Evolutionary conservation across 495 filamentous ascomycete genomes (phyloP).

Genomic region (Poronia punctata): DNA sequence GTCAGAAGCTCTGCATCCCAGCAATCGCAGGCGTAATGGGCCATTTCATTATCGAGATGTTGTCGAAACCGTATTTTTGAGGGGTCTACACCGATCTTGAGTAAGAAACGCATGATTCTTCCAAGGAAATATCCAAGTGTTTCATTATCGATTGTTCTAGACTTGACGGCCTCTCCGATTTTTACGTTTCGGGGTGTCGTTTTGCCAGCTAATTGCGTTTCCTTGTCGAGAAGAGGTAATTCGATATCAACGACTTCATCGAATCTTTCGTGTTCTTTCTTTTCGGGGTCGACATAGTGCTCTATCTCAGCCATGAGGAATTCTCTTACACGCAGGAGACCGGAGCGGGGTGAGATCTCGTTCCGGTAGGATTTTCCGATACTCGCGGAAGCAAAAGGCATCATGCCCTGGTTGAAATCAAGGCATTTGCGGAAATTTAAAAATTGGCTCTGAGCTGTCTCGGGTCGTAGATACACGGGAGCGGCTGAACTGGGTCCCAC

Average conservation of each 20-base stretch:
- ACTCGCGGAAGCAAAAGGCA: constrained; percentile 68
- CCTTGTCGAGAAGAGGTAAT: constrained; percentile 60
- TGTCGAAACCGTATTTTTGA: constrained; percentile 75
- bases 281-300: constrained; percentile 64
- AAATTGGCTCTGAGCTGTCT: constrained; percentile 65
- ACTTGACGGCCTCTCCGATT: constrained; percentile 65
- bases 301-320: constrained; percentile 74
- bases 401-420: constrained; percentile 62
- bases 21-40: constrained; percentile 78
- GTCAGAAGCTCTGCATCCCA: constrained; percentile 79
- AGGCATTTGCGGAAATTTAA: constrained; percentile 62
- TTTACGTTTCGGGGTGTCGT: constrained; percentile 53
- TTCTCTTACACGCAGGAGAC: constrained; percentile 61
- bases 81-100: constrained; percentile 61
- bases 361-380: constrained; percentile 74
- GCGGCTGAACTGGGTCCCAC: constrained; percentile 61
- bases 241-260: constrained; percentile 54
- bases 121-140: constrained; percentile 84
- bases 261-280: constrained; percentile 63
- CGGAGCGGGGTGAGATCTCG: constrained; percentile 62
- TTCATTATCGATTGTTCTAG: constrained; percentile 69
- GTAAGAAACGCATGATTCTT: constrained; percentile 67
- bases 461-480: constrained; percentile 57
- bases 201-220: constrained; percentile 63
- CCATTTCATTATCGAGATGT: constrained; percentile 75